Evolutionary conservation across 257 asterid species (phyloP), one percentile per base, ranked within the genome.

Genomic region (Ajuga chamaepitys): DNA sequence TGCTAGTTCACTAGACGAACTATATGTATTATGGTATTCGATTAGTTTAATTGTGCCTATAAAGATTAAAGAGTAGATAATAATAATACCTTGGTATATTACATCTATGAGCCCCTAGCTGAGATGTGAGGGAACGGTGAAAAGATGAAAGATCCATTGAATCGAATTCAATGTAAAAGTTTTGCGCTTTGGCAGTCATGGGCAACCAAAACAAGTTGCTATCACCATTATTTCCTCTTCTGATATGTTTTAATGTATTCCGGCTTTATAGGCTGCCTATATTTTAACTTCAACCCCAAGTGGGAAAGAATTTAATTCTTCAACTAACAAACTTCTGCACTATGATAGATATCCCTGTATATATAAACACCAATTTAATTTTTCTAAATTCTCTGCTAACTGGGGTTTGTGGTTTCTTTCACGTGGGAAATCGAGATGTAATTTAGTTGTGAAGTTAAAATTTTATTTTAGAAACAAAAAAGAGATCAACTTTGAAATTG

Each of bases 131-230:
- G 16, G 57, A 38, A n/a, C n/a, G n/a, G n/a, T n/a, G 34, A 28
- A 38, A 55, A n/a, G 32, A 45, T 58, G 3, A 18, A 34, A 28
- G 71, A 57, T 46, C 67, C 75, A 51, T 44, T 14, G 70, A 32
- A 66, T 53, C 12, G n/a, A 56, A 62, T 55, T 20, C 64, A 68
- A 41, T 17, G 58, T 57, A 28, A 28, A 32, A 7, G 50, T 32
- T 22, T 40, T 42, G 50, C 26, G 18, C 20, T 50, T 35, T 22
- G 65, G 70, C 74, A 60, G 78, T 63, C 64, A 78, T 78, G 85
- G 86, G 88, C 85, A 58, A 70, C 55, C 73, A 64, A 70, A 77
- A 56, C 68, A 6, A 37, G 84, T 82, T 74, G 83, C 83, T 75
- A 74, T 75, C 84, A 32, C 68, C 71, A 67, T 75, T 76, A 68